phyloP scores from a whole-genome alignment of 257 asterid genomes.

The Dorcoceras hygrometricum region DNA sequence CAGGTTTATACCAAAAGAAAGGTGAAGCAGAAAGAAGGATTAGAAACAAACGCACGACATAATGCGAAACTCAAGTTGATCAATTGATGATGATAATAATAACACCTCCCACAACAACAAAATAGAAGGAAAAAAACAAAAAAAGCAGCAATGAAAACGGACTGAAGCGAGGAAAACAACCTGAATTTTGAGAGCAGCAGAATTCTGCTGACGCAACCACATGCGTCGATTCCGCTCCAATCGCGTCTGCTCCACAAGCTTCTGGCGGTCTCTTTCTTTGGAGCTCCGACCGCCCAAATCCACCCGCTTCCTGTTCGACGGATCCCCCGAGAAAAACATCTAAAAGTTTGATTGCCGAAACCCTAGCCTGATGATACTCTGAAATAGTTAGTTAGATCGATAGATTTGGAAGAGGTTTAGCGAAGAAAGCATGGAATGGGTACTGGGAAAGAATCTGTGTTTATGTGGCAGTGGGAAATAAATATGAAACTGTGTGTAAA shows the following conservation, averaged over 20 bases:
- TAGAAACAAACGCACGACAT: slow-evolving; percentile 1
- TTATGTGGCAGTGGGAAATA: too few relatives aligned
- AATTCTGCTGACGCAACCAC: slow-evolving; percentile 68
- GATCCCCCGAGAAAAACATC: slow-evolving; percentile 93
- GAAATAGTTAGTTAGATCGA: slow-evolving; percentile 15
- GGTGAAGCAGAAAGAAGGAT: neutral
- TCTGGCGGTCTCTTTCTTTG: slow-evolving; percentile 88
- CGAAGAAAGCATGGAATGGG: too few relatives aligned
- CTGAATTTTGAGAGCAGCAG: slow-evolving; percentile 88
- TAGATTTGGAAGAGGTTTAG: too few relatives aligned
- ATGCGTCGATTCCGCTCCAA: slow-evolving; percentile 77
- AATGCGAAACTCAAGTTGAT: slow-evolving; percentile 15
- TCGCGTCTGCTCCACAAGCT: slow-evolving; percentile 85
- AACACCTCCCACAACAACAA: neutral
- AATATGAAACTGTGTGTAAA: too few relatives aligned
- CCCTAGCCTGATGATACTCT: slow-evolving; percentile 27
- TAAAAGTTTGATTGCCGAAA: slow-evolving; percentile 2
- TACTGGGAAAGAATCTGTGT: too few relatives aligned
- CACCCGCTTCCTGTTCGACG: slow-evolving; percentile 80
- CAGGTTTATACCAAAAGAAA: neutral
- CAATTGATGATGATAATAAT: neutral
- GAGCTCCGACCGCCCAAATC: slow-evolving; percentile 99
- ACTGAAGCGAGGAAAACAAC: slow-evolving; percentile 26
- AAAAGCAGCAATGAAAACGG: neutral
- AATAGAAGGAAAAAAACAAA: neutral